Evolutionary conservation across 2,329 filamentous ascomycete species (phyloP), one percentile per base, ranked within the genome.

Genomic region (Whalleya microplaca): DNA sequence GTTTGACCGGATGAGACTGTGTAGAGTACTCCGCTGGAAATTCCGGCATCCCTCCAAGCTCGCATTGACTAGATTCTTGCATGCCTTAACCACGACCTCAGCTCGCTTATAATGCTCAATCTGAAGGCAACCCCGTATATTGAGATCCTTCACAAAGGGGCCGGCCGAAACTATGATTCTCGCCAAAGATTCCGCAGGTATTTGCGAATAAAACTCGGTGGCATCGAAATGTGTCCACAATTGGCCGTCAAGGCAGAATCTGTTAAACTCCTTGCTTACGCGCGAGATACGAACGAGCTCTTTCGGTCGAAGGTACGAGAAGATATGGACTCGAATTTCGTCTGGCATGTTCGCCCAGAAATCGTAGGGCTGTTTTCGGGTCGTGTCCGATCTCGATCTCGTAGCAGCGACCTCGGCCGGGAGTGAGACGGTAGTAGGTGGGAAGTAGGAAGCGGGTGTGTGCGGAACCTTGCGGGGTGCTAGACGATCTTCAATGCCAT

Each of bases 171-270:
- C 85, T 68, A 98, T 92, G 59, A 98, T 92, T 68, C 89, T 92
- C 53, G 92, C 85, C 46, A 99, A 77, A 0, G 91, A 90, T 61
- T 91, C 87, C 20, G 90, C 90, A 0, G 94, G 89, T 62, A 98
- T 98, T 50, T 92, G 85, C 62, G 84, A 84, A 71, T 98, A 97
- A 73, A 94, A 98, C 48, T 90, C 87, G 7, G 92, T 88, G 1
- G 91, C 86, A 71, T 98, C 92, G 47, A 98, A 82, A 42, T 83
- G 85, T 2, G 86, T 87, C 95, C 95, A 99, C 16, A 98, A 77
- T 75, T 99, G 95, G 1, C 95, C 95, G 72, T 99, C 94, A 66
- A 94, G 96, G 75, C 94, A 97, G 74, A 91, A 86, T 46, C 83
- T 81, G 72, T 96, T 80, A 79, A 95, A 97, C 5, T 82, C 76